Evolutionary conservation across 768 basidiomycete species (phyloP).

Genomic region (Zangia roseola): DNA sequence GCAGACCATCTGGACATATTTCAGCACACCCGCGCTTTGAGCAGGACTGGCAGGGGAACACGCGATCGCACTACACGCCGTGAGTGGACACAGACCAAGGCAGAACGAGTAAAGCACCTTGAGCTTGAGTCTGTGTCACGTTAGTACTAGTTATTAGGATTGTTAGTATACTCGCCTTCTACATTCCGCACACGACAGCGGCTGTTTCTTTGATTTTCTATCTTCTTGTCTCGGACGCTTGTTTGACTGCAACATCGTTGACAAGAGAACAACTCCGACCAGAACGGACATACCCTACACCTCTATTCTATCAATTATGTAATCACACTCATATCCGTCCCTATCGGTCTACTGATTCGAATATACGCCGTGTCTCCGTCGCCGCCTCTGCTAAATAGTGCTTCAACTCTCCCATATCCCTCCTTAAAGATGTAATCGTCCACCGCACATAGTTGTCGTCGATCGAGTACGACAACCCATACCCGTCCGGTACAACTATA

Average conservation of each 20-base stretch:
- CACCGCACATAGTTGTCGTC: constrained; percentile 82
- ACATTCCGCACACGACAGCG: constrained; percentile 64
- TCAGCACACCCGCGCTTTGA: constrained; percentile 64
- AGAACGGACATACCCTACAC: constrained; percentile 20
- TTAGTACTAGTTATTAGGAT: not conserved
- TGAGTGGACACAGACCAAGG: constrained; percentile 6
- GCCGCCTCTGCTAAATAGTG: constrained; percentile 81
- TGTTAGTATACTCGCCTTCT: constrained; percentile 42
- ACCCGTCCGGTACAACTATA: constrained; percentile 86
- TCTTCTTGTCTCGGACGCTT: constrained; percentile 48
- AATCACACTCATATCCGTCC: constrained; percentile 21
- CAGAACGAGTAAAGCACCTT: constrained; percentile 38
- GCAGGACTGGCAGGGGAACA: constrained; percentile 67
- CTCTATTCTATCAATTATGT: constrained; percentile 25
- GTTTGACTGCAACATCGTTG: constrained; percentile 20
- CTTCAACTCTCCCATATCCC: constrained; percentile 50
- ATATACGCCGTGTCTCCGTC: constrained; percentile 70
- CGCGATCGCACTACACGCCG: constrained; percentile 53
- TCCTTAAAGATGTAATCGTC: constrained; percentile 80
- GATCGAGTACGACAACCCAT: constrained; percentile 89
- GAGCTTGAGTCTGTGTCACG: constrained; percentile 44
- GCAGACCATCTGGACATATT: constrained; percentile 57
- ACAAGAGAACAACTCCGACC: constrained; percentile 23
- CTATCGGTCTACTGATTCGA: constrained; percentile 43
- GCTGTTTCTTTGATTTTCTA: constrained; percentile 35